Conservation (phyloP, 2,329 filamentous ascomycete genomes). For the Colletotrichum musicola region DNA sequence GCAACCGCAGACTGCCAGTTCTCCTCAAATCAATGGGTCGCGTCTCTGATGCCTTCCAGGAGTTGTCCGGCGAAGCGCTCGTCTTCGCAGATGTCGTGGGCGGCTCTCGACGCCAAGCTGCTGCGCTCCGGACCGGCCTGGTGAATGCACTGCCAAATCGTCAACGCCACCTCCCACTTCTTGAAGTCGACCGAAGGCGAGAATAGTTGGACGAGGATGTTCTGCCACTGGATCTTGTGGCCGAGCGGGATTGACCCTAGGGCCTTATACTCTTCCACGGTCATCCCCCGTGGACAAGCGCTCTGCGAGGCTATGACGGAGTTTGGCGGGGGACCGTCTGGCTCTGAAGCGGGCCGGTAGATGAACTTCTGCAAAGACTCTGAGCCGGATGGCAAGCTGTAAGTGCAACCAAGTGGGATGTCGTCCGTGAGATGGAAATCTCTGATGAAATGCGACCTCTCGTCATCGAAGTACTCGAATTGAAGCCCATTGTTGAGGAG, state of each 20-base stretch:
- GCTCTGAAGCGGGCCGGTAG: conserved; percentile 43
- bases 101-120: background rate
- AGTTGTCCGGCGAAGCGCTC: conserved; percentile 41
- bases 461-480: conserved; percentile 54
- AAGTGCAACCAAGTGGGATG: conserved; percentile 54
- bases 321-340: conserved; percentile 58
- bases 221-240: conserved; percentile 64
- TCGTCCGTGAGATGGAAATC: conserved; percentile 35
- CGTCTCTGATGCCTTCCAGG: conserved; percentile 47
- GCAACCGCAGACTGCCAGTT: conserved; percentile 65
- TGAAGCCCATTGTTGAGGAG: conserved; percentile 60
- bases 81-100: conserved; percentile 10
- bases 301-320: conserved; percentile 62
- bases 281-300: conserved; percentile 60
- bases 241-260: conserved; percentile 64
- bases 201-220: conserved; percentile 65
- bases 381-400: conserved; percentile 50
- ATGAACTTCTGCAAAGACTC: conserved; percentile 55
- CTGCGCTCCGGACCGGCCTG: conserved; percentile 56
- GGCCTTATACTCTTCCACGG: conserved; percentile 66
- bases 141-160: conserved; percentile 63
- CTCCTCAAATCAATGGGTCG: conserved; percentile 52
- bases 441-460: conserved; percentile 29
- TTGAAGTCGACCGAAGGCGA: conserved; percentile 63
- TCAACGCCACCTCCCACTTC: conserved; percentile 58